Conservation (phyloP, 2,329 filamentous ascomycete species). For the Trichoderma sp. region DNA sequence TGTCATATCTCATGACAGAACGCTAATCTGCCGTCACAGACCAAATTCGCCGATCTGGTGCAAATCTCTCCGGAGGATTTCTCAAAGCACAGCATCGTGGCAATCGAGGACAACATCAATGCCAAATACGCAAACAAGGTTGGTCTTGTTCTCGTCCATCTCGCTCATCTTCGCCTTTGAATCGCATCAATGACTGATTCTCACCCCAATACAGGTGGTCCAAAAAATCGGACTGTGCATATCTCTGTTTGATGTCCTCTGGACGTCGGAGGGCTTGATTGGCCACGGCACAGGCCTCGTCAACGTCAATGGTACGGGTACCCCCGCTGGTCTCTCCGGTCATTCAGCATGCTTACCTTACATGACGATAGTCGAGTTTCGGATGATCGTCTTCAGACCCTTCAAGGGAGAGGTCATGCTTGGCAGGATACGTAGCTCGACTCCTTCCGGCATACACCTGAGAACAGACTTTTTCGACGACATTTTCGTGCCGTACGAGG, state of each 20-base stretch:
- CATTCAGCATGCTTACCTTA: background rate
- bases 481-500: slow-evolving; percentile 75
- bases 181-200: background rate
- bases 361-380: slow-evolving; percentile 75
- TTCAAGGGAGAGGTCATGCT: slow-evolving; percentile 93
- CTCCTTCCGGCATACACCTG: slow-evolving; percentile 72
- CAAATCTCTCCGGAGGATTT: slow-evolving; percentile 91
- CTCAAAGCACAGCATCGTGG: slow-evolving; percentile 75
- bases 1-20: background rate
- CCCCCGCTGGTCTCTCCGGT: background rate
- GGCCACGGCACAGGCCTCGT: slow-evolving; percentile 90
- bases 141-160: background rate
- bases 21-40: slow-evolving; percentile 54
- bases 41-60: slow-evolving; percentile 90
- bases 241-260: slow-evolving; percentile 87
- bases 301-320: slow-evolving; percentile 78
- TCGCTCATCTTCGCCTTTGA: background rate
- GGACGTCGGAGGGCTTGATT: slow-evolving; percentile 89
- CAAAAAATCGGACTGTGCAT: slow-evolving; percentile 94
- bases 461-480: slow-evolving; percentile 93
- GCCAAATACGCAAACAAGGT: slow-evolving; percentile 94
- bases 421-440: slow-evolving; percentile 77
- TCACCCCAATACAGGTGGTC: slow-evolving; percentile 62
- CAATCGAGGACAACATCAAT: slow-evolving; percentile 96
- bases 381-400: slow-evolving; percentile 88